Conservation (phyloP, 2,329 filamentous ascomycete genomes). For the Pseudofabraea citricarpa region DNA sequence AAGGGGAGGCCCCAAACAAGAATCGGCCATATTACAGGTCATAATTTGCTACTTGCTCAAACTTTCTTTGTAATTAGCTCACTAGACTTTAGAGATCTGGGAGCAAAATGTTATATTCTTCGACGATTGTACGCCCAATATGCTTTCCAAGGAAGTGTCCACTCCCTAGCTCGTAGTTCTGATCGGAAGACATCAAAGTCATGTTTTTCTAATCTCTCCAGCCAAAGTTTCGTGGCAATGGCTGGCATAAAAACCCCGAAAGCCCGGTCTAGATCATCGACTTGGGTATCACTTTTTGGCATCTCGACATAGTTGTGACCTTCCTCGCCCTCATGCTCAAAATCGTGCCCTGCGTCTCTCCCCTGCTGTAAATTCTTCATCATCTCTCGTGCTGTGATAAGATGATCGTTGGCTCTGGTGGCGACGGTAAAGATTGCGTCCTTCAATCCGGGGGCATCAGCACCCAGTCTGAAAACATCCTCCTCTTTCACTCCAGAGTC, state of each 20-base stretch:
- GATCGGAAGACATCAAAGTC: constrained; percentile 80
- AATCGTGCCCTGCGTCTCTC: constrained; percentile 74
- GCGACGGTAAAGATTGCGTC: constrained; percentile 92
- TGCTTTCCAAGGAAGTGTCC: constrained; percentile 79
- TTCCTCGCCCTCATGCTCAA: constrained; percentile 78
- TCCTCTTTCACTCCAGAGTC: constrained; percentile 78
- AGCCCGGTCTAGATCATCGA: constrained; percentile 55
- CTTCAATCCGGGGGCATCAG: constrained; percentile 71
- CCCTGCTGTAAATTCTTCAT: constrained; percentile 72
- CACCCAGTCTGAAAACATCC: constrained; percentile 77
- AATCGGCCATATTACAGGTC: no score
- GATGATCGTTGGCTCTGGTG: constrained; percentile 89
- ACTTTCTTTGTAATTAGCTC: no score
- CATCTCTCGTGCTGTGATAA: constrained; percentile 93
- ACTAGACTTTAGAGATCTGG: no score
- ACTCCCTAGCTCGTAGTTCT: constrained; percentile 60
- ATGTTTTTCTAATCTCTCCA: constrained; percentile 69
- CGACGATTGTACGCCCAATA: constrained; percentile 55
- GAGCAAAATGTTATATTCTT: constrained; percentile 36
- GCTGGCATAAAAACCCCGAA: constrained; percentile 81
- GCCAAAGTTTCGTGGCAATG: constrained; percentile 71
- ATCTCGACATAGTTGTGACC: constrained; percentile 51
- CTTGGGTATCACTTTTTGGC: constrained; percentile 32
- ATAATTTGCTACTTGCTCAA: no score
- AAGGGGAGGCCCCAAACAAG: no score